These are phyloP conservation scores for Stygiomarasmius scandens DNA, from an alignment of 1,284 basidiomycete species.

Conservation along the genomic window DNA sequence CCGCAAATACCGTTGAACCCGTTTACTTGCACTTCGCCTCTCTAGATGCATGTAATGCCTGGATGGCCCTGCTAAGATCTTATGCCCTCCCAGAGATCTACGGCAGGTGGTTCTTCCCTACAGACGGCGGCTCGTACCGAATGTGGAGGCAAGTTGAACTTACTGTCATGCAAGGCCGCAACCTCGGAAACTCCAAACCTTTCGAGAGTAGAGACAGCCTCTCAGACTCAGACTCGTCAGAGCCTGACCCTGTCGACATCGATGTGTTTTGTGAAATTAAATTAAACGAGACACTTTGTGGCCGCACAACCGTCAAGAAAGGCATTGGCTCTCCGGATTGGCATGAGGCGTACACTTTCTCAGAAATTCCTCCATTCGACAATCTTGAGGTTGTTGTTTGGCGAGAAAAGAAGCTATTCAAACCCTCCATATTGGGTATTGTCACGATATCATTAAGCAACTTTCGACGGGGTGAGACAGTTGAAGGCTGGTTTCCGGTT, in stretches of 20 bases:
- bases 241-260: constrained; percentile 60
- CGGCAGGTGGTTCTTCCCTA: constrained; percentile 56
- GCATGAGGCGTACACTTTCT: constrained; percentile 76
- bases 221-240: constrained; percentile 36
- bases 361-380: constrained; percentile 74
- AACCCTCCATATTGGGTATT: constrained; percentile 58
- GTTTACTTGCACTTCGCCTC: constrained; percentile 70
- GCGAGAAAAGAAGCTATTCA: constrained; percentile 65
- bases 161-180: constrained; percentile 68
- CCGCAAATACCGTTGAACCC: constrained; percentile 58
- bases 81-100: constrained; percentile 79
- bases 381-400: constrained; percentile 64
- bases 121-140: constrained; percentile 75
- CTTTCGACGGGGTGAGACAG: constrained; percentile 69
- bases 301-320: constrained; percentile 72
- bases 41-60: constrained; percentile 62
- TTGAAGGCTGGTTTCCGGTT: constrained; percentile 86
- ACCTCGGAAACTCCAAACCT: constrained; percentile 54
- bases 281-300: constrained; percentile 64
- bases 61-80: constrained; percentile 75
- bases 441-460: constrained; percentile 68
- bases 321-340: constrained; percentile 68
- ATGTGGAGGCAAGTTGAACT: constrained; percentile 84
- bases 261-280: constrained; percentile 73
- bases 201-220: constrained; percentile 22